Conservation (phyloP, 2,329 filamentous ascomycete genomes). For the Aspergillus phoenicis region DNA sequence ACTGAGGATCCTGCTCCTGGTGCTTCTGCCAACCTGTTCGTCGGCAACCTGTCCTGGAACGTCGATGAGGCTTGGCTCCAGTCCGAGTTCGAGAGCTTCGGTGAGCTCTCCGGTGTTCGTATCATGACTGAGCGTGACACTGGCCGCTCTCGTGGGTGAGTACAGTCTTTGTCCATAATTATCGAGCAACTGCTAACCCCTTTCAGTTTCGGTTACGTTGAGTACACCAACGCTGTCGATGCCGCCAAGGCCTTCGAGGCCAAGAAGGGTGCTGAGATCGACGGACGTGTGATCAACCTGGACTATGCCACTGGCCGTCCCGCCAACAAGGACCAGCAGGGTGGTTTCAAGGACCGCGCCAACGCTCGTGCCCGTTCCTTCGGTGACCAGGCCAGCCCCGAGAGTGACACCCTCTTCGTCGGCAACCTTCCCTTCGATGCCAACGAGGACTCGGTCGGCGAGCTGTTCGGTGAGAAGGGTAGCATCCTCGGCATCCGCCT, state of each 20-base stretch:
- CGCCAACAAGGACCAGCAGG: slow-evolving; percentile 51
- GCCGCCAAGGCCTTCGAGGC: slow-evolving; percentile 72
- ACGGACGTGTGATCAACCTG: slow-evolving; percentile 74
- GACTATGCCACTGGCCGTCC: slow-evolving; percentile 73
- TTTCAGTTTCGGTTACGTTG: slow-evolving; percentile 80
- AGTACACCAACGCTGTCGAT: slow-evolving; percentile 70
- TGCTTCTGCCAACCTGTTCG: slow-evolving; percentile 69
- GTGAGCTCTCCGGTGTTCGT: slow-evolving; percentile 70
- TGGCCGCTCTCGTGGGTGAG: slow-evolving; percentile 79
- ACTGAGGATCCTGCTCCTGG: slow-evolving; percentile 38
- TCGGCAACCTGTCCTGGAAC: slow-evolving; percentile 89
- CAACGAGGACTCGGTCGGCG: slow-evolving; percentile 72
- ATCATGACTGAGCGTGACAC: slow-evolving; percentile 81
- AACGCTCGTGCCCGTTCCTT: slow-evolving; percentile 56
- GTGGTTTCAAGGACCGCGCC: slow-evolving; percentile 66
- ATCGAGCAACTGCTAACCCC: slow-evolving; percentile 11
- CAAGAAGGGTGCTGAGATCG: slow-evolving; percentile 74
- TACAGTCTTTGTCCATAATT: slow-evolving; percentile 13
- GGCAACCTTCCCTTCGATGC: slow-evolving; percentile 87
- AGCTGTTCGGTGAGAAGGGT: slow-evolving; percentile 72
- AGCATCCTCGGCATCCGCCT: slow-evolving; percentile 79
- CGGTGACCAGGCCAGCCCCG: slow-evolving; percentile 77
- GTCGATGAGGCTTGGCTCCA: slow-evolving; percentile 82
- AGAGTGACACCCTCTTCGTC: slow-evolving; percentile 85
- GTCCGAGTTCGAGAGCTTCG: slow-evolving; percentile 75